Conservation (phyloP, 2,329 filamentous ascomycete genomes). For the Lachnellula hyalina region DNA sequence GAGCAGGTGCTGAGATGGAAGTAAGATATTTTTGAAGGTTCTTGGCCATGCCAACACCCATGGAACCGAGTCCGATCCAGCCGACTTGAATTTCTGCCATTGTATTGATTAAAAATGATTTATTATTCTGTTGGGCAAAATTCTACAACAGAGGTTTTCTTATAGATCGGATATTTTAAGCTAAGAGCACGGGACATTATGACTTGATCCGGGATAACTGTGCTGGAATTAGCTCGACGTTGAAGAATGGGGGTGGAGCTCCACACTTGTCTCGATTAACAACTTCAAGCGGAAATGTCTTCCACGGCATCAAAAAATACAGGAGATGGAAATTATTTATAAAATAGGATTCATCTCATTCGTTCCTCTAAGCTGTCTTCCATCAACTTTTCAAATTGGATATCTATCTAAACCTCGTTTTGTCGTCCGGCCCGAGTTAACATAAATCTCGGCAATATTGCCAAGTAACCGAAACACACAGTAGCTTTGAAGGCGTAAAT, state of each 20-base stretch:
- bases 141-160: not conserved
- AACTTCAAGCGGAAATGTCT: not conserved
- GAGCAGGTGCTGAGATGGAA: conserved; percentile 11
- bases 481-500: no score
- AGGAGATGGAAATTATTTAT: not conserved
- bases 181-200: not conserved
- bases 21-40: conserved; percentile 26
- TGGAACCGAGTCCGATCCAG: conserved; percentile 31
- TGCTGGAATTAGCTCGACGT: not conserved
- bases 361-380: no score
- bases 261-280: not conserved
- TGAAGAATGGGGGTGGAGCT: not conserved
- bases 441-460: no score
- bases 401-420: no score
- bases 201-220: not conserved
- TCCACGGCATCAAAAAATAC: not conserved
- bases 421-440: no score
- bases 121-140: not conserved
- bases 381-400: no score
- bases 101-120: not conserved
- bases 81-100: conserved; percentile 8
- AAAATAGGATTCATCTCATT: no score
- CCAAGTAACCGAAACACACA: no score
- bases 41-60: conserved; percentile 25
- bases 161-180: not conserved